These are phyloP conservation scores for Penicillium sp. DNA, from an alignment of 2,329 filamentous ascomycete genomes.

Conservation along the genomic window DNA sequence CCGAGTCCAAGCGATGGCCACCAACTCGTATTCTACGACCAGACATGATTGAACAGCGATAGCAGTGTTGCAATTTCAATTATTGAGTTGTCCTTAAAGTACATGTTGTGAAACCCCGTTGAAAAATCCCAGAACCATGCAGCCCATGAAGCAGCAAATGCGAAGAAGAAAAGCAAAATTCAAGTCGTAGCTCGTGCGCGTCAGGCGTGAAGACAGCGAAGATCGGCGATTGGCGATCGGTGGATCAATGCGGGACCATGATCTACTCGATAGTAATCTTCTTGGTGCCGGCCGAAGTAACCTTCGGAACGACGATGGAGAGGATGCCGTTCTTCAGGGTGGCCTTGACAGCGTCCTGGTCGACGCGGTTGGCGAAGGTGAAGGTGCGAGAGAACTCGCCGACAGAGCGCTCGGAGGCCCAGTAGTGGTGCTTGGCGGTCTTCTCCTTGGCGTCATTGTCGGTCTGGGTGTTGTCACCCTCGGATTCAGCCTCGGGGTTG, in stretches of 20 bases:
- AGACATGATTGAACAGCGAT: too few relatives aligned
- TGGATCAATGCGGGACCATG: background rate
- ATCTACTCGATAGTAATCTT: conserved; percentile 57
- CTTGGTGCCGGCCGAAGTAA: conserved; percentile 46
- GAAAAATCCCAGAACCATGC: too few relatives aligned
- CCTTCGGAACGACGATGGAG: conserved; percentile 57
- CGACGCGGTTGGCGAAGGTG: conserved; percentile 56
- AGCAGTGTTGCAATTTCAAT: too few relatives aligned
- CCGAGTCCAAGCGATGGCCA: too few relatives aligned
- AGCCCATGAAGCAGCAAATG: too few relatives aligned
- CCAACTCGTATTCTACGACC: too few relatives aligned
- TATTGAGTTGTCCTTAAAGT: too few relatives aligned
- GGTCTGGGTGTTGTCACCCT: conserved; percentile 31
- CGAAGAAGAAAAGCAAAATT: background rate
- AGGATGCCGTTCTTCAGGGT: conserved; percentile 60
- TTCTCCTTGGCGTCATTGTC: background rate
- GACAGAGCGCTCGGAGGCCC: conserved; percentile 58
- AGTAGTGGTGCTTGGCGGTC: conserved; percentile 48
- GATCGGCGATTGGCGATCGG: too few relatives aligned
- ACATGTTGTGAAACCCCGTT: too few relatives aligned
- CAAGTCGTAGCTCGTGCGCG: conserved; percentile 8
- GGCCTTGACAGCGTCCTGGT: conserved; percentile 61
- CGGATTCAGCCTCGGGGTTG: conserved; percentile 50
- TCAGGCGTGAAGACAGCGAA: background rate
- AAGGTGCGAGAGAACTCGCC: conserved; percentile 61